Conservation (phyloP, 2,329 filamentous ascomycete genomes). For the Colletotrichum noveboracense region DNA sequence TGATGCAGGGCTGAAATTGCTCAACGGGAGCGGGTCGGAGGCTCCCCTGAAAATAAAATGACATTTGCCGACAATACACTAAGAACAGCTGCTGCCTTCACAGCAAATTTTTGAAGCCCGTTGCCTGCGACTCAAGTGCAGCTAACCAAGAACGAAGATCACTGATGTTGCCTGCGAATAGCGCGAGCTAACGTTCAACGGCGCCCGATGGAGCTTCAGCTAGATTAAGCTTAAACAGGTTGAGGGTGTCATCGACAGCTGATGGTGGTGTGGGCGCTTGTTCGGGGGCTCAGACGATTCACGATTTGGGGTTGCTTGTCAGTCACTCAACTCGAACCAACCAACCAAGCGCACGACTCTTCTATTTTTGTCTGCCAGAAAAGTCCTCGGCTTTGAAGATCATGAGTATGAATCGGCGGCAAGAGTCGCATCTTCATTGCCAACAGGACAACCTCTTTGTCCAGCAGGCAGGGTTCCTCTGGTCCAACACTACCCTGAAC, state of each 20-base stretch:
- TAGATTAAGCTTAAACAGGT: neutral
- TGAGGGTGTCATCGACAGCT: neutral
- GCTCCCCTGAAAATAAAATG: neutral
- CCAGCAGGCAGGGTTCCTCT: neutral
- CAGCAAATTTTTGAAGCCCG: neutral
- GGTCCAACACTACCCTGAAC: neutral
- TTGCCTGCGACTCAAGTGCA: neutral
- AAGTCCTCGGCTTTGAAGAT: neutral
- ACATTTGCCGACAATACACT: neutral
- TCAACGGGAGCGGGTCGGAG: neutral
- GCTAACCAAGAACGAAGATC: neutral
- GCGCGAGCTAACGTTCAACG: neutral
- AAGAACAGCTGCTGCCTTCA: neutral
- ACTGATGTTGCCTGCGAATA: neutral
- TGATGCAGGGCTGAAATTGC: neutral
- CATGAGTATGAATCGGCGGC: neutral
- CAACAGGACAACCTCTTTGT: neutral
- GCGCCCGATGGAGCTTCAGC: neutral
- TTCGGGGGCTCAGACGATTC: neutral
- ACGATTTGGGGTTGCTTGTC: neutral
- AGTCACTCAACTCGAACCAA: neutral
- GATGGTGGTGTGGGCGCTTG: neutral
- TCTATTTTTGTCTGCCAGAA: neutral
- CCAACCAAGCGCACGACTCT: neutral
- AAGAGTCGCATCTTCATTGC: neutral